Evolutionary conservation across 2,329 filamentous ascomycete genomes (phyloP).

Genomic region (Macrophomina pseudophaseolina): DNA sequence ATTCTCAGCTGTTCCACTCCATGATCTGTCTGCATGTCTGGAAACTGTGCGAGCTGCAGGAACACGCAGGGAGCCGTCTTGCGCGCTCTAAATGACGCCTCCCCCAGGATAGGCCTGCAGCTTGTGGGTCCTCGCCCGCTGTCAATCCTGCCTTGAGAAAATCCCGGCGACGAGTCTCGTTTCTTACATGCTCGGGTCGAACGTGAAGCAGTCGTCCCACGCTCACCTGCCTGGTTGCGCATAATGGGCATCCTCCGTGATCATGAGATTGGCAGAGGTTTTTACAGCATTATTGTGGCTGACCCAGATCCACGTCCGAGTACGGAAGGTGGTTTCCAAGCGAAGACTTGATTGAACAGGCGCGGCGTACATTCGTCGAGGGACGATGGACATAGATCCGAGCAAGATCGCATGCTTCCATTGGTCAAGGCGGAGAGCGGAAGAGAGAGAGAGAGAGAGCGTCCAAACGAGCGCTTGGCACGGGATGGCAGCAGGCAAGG

Average conservation of each 20-base stretch:
- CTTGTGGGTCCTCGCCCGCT: slow-evolving; percentile 7
- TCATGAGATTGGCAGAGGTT: slow-evolving; percentile 21
- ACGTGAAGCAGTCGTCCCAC: neutral
- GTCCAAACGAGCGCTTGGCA: slow-evolving; percentile 2
- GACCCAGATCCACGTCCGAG: neutral
- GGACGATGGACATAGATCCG: neutral
- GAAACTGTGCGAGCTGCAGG: slow-evolving; percentile 11
- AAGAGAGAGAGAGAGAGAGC: neutral
- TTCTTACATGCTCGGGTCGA: neutral
- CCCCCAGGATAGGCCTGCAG: slow-evolving; percentile 16
- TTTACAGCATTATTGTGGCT: slow-evolving; percentile 6
- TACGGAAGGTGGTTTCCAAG: neutral
- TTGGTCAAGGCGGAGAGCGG: neutral
- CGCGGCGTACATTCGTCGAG: neutral
- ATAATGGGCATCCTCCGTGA: neutral
- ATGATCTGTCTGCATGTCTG: slow-evolving; percentile 8
- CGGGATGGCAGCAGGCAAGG: slow-evolving; percentile 13
- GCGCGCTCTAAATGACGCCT: slow-evolving; percentile 2
- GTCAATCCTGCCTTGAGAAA: neutral
- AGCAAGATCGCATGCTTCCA: neutral
- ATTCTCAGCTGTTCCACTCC: neutral
- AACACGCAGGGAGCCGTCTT: slow-evolving; percentile 18
- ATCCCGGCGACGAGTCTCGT: neutral
- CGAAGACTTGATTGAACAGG: neutral
- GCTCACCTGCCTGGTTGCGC: neutral